Percentiles rank a stretch among this genome's conserved stretches.
phyloP scores from a whole-genome alignment of 495 filamentous ascomycete genomes.

The Cairneyella variabilis region DNA sequence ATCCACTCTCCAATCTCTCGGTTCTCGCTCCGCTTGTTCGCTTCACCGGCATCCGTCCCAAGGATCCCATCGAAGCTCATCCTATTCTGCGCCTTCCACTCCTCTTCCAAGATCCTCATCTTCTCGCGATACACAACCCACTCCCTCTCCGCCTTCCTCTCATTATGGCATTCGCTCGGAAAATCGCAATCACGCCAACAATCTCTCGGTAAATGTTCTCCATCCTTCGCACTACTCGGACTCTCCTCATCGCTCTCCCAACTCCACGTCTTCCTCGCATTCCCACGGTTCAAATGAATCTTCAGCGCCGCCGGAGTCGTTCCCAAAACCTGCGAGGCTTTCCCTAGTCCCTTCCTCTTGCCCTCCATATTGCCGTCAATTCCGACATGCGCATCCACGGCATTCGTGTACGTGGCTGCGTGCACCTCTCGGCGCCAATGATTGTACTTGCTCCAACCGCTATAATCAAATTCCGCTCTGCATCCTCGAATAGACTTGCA shows the following conservation, averaged over 20 bases:
- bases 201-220: conserved; percentile 7
- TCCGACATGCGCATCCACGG: neutral
- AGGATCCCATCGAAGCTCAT: neutral
- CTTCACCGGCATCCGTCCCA: neutral
- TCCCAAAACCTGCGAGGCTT: neutral
- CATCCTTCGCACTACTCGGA: neutral
- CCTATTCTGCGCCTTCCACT: neutral
- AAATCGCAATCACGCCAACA: conserved; percentile 42
- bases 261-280: neutral
- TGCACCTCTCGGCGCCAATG: conserved; percentile 31
- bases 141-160: conserved; percentile 19
- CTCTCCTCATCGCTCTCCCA: neutral
- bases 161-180: conserved; percentile 38
- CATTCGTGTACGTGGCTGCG: neutral
- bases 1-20: neutral
- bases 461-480: conserved; percentile 38
- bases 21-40: neutral
- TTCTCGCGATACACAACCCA: conserved; percentile 5
- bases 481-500: conserved; percentile 26
- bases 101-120: neutral
- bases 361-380: neutral
- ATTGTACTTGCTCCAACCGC: conserved; percentile 37
- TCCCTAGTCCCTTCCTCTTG: conserved; percentile 4
- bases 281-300: too few species aligned
- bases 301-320: neutral